These are phyloP conservation scores for Elaeis guineensis DNA, from an alignment of 176 grass and related monocot species.

Conservation along the genomic window DNA sequence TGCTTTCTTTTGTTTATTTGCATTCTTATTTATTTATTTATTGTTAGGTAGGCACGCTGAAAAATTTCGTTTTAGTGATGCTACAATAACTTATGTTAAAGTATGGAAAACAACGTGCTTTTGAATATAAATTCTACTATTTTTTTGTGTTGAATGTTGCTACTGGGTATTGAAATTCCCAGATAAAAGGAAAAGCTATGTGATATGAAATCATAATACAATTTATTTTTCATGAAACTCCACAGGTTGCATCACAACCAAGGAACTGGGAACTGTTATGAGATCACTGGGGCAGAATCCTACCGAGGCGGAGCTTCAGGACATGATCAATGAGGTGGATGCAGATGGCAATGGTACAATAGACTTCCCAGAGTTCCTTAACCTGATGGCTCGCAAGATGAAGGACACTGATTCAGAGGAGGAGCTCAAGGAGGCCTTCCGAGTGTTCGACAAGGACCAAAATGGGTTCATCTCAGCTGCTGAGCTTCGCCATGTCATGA, in stretches of 20 bases:
- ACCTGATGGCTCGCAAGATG: constrained; percentile 43
- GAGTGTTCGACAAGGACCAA: constrained; percentile 73
- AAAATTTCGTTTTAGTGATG: too few relatives aligned
- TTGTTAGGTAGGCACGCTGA: too few relatives aligned
- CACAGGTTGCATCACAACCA: constrained; percentile 56
- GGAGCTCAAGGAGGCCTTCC: constrained; percentile 63
- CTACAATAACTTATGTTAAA: too few relatives aligned
- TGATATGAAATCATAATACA: not conserved
- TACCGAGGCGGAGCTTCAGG: constrained; percentile 47
- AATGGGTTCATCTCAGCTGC: constrained; percentile 67
- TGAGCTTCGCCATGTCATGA: constrained; percentile 66
- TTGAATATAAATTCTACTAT: not conserved
- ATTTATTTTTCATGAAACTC: not conserved
- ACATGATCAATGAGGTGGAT: constrained; percentile 58
- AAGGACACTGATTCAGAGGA: constrained; percentile 40
- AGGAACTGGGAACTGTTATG: constrained; percentile 62
- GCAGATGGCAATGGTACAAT: constrained; percentile 35
- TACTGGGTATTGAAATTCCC: not conserved
- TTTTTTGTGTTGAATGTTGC: not conserved
- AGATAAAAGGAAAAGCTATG: not conserved
- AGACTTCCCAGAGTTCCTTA: constrained; percentile 48
- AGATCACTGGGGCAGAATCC: constrained; percentile 45
- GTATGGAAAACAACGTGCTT: too few relatives aligned
- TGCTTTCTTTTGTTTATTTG: too few relatives aligned
- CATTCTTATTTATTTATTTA: too few relatives aligned